These are phyloP conservation scores for Stygiomarasmius scandens DNA, from an alignment of 1,284 basidiomycete genomes.

Conservation along the genomic window DNA sequence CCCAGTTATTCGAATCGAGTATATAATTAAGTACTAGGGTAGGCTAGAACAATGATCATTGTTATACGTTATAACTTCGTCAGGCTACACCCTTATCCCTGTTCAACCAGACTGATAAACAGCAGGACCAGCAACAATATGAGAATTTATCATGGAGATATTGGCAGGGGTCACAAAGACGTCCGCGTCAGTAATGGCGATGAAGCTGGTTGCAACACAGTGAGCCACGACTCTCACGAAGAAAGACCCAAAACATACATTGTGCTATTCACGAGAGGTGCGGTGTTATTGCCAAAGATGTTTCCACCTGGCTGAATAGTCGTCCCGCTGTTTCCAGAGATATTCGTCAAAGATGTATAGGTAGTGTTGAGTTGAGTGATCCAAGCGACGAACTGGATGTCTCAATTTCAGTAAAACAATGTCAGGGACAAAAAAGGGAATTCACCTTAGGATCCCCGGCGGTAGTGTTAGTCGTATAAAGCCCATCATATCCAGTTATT, in stretches of 20 bases:
- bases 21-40: too few species aligned
- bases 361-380: constrained; percentile 68
- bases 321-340: constrained; percentile 44
- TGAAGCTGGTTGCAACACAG: constrained; percentile 49
- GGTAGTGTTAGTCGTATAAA: constrained; percentile 53
- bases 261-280: constrained; percentile 50
- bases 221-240: not conserved
- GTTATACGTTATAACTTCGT: too few species aligned
- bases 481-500: constrained; percentile 50
- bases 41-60: too few species aligned
- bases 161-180: constrained; percentile 64
- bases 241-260: constrained; percentile 32
- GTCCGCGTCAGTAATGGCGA: constrained; percentile 55
- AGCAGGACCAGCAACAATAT: constrained; percentile 62
- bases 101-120: constrained; percentile 43
- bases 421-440: not conserved
- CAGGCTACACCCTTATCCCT: too few species aligned
- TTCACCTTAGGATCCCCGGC: constrained; percentile 46
- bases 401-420: not conserved
- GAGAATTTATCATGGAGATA: constrained; percentile 51
- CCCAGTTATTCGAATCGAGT: too few species aligned
- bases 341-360: constrained; percentile 9
- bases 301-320: constrained; percentile 52
- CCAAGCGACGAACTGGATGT: constrained; percentile 42
- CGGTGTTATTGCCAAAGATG: constrained; percentile 43